Base-by-base conservation (phyloP, 495 filamentous ascomycete species). In the Bacidia gigantensis region DNA sequence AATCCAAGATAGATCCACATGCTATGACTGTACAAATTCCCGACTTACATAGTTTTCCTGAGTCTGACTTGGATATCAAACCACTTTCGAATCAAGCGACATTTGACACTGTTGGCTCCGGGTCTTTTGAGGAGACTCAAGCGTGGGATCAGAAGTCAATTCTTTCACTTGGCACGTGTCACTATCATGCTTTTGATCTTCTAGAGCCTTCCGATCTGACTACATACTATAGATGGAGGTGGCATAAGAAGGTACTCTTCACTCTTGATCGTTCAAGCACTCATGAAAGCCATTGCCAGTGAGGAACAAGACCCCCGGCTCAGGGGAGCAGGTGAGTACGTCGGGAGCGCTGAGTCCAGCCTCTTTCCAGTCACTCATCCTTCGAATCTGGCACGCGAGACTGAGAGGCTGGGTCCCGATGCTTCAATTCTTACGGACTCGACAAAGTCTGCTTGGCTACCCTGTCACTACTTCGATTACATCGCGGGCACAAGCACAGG, bases 381-480 rank as follows among this genome's bases (percentile, higher is more conserved):
- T 12, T n/a, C 14, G 18, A 40, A 29, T 24, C n/a, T n/a, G n/a
- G n/a, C 35, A 41, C 20, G n/a, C 3, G n/a, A 29, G 29, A 14
- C 9, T 14, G 23, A 56, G 2, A 5, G 11, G 5, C 7, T 25
- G 35, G 12, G 10, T 20, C 24, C 2, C 20, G 26, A 48, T 1
- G 32, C 23, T 3, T 18, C 42, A 0, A 22, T 43, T 21, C 21
- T 9, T 17, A 39, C 35, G 10, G 2, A 9, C 20, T 3, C n/a
- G 38, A 2, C 22, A 2, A 46, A 49, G 11, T 42, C 42, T 5
- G 22, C 14, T 39, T 63, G 24, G 14, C 47, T 62, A 11, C 67
- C 67, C 11, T 67, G 68, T 54, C 64, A 69, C 23, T 64, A 70
- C 49, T 69, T 70, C 39, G 66, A 70, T 55, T 64, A 65, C 25